Conservation (phyloP, 352 stramenopile species). For the Globisporangium alternatum region DNA sequence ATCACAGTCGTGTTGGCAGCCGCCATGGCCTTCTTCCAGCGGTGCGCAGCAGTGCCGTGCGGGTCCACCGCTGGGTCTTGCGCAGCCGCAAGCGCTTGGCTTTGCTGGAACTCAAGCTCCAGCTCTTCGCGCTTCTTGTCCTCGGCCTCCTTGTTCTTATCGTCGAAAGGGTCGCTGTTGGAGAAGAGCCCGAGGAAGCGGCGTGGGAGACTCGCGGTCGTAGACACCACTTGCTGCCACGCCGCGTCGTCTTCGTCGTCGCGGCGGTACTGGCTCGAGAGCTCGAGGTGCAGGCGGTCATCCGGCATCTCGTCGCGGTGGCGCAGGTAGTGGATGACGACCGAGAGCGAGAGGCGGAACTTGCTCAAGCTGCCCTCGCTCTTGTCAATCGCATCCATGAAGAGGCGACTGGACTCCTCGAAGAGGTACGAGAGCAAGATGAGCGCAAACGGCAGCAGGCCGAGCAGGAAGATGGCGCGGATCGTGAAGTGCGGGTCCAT, state of each 20-base stretch:
- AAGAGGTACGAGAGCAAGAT: conserved; percentile 88
- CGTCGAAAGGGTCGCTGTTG: conserved; percentile 63
- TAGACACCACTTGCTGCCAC: conserved; percentile 47
- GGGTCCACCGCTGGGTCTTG: conserved; percentile 13
- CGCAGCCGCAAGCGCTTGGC: conserved; percentile 26
- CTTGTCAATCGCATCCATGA: conserved; percentile 84
- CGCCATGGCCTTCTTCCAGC: conserved; percentile 74
- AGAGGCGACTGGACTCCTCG: conserved; percentile 77
- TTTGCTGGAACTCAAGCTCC: conserved; percentile 55
- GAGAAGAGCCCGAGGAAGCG: conserved; percentile 46
- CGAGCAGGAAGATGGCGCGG: conserved; percentile 66
- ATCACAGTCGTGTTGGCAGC: conserved; percentile 65
- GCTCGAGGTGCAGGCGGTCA: conserved; percentile 59
- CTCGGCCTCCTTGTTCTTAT: conserved; percentile 72
- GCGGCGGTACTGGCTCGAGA: conserved; percentile 41
- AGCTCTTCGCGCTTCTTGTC: conserved; percentile 63
- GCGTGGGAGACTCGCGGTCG: conserved; percentile 30
- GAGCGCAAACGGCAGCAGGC: conserved; percentile 67
- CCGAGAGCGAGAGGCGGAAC: conserved; percentile 78
- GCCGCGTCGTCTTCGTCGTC: conserved; percentile 63
- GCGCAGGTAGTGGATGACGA: conserved; percentile 84
- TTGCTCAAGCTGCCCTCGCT: conserved; percentile 78
- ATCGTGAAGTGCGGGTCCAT: conserved; percentile 70
- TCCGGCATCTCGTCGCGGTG: conserved; percentile 80
- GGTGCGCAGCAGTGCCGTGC: conserved; percentile 27